phyloP scores from a whole-genome alignment of 257 asterid species.

The Penstemon newberryi region DNA sequence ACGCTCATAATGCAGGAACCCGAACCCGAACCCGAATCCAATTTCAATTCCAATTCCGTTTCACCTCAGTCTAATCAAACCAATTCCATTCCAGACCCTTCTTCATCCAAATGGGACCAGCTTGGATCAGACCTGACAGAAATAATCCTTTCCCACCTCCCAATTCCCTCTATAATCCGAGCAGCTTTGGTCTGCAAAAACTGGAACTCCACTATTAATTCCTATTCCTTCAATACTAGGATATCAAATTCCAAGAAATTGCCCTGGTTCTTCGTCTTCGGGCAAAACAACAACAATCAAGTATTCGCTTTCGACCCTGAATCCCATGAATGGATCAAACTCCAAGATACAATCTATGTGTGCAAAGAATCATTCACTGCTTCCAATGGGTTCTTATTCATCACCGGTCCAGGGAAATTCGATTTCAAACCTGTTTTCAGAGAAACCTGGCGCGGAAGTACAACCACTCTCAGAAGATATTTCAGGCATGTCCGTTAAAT shows the following conservation, averaged over 20 bases:
- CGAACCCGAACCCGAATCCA: neutral
- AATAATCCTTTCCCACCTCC: conserved; percentile 36
- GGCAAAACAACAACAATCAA: conserved; percentile 17
- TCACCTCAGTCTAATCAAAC: neutral
- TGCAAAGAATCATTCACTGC: conserved; percentile 20
- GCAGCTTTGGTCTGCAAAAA: conserved; percentile 44
- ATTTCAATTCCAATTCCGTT: neutral
- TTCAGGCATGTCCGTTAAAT: neutral
- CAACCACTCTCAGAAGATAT: conserved; percentile 21
- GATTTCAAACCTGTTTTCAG: conserved; percentile 24
- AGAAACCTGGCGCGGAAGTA: conserved; percentile 24
- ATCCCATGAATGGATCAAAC: conserved; percentile 33
- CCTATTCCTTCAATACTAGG: conserved; percentile 30
- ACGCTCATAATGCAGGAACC: too few species aligned
- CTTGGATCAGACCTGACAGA: conserved; percentile 36
- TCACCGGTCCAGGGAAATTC: conserved; percentile 23
- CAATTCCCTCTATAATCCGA: conserved; percentile 32
- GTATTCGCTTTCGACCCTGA: conserved; percentile 41
- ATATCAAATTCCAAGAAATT: conserved; percentile 4
- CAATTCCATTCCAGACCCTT: neutral
- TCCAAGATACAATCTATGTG: conserved; percentile 20
- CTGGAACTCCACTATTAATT: conserved; percentile 31
- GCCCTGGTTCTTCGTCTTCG: conserved; percentile 42
- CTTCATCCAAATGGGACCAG: neutral
- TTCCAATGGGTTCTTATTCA: conserved; percentile 31